These are phyloP conservation scores for Nannochloris sp. DNA, from an alignment of 139 green algal genomes.

Conservation along the genomic window DNA sequence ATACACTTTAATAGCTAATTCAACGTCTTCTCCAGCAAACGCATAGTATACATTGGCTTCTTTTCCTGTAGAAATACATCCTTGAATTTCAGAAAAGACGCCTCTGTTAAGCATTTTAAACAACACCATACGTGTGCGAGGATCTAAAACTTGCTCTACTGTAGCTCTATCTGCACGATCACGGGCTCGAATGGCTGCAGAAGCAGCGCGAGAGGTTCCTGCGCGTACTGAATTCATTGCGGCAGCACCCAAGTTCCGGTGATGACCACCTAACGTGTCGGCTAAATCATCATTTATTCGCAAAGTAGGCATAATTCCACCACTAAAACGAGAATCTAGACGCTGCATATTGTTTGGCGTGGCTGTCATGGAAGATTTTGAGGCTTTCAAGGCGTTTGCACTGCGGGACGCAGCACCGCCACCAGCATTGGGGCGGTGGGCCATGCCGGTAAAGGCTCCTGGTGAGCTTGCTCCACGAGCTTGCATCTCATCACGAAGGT, in stretches of 20 bases:
- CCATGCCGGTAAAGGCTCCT: background rate
- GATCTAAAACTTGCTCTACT: constrained; percentile 82
- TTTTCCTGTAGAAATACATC: constrained; percentile 94
- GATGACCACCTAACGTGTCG: constrained; percentile 36
- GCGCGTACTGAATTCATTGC: background rate
- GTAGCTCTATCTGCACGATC: constrained; percentile 90
- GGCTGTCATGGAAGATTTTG: background rate
- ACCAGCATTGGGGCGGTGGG: constrained; percentile 19
- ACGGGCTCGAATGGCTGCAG: constrained; percentile 7
- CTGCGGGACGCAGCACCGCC: constrained; percentile 18
- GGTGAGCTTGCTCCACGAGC: constrained; percentile 6
- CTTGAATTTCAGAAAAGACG: constrained; percentile 82
- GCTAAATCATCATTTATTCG: constrained; percentile 34
- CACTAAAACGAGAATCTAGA: constrained; percentile 44
- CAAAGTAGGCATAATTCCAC: constrained; percentile 4
- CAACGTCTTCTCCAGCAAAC: constrained; percentile 14
- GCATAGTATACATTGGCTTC: constrained; percentile 99
- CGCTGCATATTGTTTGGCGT: constrained; percentile 34
- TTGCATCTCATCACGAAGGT: constrained; percentile 45
- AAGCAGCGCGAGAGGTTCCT: background rate
- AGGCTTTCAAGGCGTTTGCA: background rate
- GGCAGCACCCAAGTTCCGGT: background rate
- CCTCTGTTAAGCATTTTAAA: constrained; percentile 95
- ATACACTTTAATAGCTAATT: constrained; percentile 97
- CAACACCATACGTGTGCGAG: constrained; percentile 88